Conservation (phyloP, 192 early-diverging fungal genomes). For the Coemansia sp. region DNA sequence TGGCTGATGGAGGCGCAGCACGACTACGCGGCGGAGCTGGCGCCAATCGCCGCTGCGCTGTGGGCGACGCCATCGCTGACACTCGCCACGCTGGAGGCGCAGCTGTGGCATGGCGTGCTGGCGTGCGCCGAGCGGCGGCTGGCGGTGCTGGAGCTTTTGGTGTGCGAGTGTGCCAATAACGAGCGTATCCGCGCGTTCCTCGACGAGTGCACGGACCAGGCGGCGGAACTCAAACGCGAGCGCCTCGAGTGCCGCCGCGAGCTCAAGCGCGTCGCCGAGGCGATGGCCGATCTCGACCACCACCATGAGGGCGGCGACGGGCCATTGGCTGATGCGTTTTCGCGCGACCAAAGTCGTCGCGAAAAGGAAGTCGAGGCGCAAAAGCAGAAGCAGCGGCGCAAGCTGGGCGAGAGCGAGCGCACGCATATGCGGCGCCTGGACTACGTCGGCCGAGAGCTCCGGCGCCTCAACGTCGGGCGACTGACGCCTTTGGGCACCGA, state of each 20-base stretch:
- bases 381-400: conserved; percentile 49
- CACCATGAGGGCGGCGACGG: conserved; percentile 11
- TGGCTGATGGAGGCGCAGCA: conserved; percentile 44
- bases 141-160: conserved; percentile 66
- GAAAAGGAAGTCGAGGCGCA: conserved; percentile 45
- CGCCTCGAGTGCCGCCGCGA: conserved; percentile 72
- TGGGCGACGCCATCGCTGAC: conserved; percentile 19
- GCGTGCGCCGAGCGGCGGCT: conserved; percentile 60
- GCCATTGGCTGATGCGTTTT: conserved; percentile 5
- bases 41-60: conserved; percentile 39
- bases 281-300: conserved; percentile 52
- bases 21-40: conserved; percentile 33
- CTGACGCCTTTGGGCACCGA: conserved; percentile 79
- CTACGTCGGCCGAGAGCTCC: conserved; percentile 73
- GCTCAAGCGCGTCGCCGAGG: conserved; percentile 57
- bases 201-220: conserved; percentile 72
- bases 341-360: conserved; percentile 33
- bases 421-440: conserved; percentile 43
- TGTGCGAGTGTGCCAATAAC: conserved; percentile 62
- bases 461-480: conserved; percentile 66
- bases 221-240: conserved; percentile 74
- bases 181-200: conserved; percentile 66
- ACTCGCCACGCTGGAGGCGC: background rate
- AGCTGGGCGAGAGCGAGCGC: conserved; percentile 49
- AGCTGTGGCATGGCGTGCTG: conserved; percentile 24